Evolutionary conservation across 371 early-diverging fungal species (phyloP), one percentile per base, ranked within the genome.

Genomic region (Mortierella sp.): DNA sequence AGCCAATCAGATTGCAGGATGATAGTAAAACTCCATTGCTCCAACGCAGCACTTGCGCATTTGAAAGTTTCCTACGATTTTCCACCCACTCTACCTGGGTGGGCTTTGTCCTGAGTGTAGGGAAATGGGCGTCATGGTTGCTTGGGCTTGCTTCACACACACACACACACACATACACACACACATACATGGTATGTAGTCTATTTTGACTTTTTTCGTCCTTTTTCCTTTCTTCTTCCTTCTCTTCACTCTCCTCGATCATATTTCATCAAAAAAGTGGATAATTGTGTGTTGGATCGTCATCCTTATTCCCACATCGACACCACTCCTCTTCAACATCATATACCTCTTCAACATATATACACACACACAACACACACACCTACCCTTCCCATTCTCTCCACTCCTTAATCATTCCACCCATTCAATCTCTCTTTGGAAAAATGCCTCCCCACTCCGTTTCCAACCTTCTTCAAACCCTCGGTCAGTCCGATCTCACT

Each of bases 371-470:
- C 28, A 22, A 22, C 24, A 36, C 59, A 36, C 59, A 19, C 38
- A 19, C 59, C 33, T 55, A 53, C 57, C 32, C 43, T 24, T 63
- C 9, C 21, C 11, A 13, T 21, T 32, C 6, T 45, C 19, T 28
- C 60, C 50, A 47, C 19, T 22, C 47, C 33, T 38, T 9, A 38
- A 24, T 19, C 38, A 65, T 41, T 50, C 11, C 43, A 41, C 8
- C 43, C 13, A 41, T 41, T 41, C 43, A 32, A 28, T 28, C 32
- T 38, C 63, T 43, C 38, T 16, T 13, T 43, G 16, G 22, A 15
- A n/a, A 58, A 15, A 80, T 80, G 81, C 81, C 81, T 69, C 81
- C 81, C 13, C 74, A 69, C 61, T 80, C 75, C 9, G 43, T 72
- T 45, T 38, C 81, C 47, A 58, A 52, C 66, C 58, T 68, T 61